phyloP scores from a whole-genome alignment of 2,329 filamentous ascomycete species.

The Paraphaeosphaeria minitans region DNA sequence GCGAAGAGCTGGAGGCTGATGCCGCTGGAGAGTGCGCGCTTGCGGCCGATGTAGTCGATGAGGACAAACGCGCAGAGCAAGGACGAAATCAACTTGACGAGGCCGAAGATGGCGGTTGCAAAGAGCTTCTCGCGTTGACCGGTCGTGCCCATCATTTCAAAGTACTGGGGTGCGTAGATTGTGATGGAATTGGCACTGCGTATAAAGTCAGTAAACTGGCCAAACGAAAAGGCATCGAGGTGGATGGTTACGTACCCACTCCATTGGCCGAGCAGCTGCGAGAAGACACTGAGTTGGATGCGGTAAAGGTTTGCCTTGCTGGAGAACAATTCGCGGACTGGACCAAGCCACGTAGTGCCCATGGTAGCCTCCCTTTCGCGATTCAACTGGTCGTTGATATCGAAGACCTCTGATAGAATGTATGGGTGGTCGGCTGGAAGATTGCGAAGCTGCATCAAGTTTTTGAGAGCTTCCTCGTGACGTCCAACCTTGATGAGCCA shows the following conservation, averaged over 20 bases:
- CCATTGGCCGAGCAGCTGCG: constrained; percentile 75
- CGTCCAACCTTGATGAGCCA: constrained; percentile 70
- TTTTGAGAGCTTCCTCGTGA: constrained; percentile 61
- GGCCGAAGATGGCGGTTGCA: constrained; percentile 75
- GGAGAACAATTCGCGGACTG: constrained; percentile 71
- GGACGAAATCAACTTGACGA: constrained; percentile 72
- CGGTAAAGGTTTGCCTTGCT: constrained; percentile 74
- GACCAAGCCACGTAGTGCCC: constrained; percentile 67
- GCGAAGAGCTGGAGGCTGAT: constrained; percentile 55
- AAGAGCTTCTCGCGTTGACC: constrained; percentile 72
- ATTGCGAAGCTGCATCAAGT: constrained; percentile 63
- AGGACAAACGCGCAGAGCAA: constrained; percentile 76
- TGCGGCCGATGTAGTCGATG: constrained; percentile 78
- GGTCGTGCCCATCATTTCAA: constrained; percentile 71
- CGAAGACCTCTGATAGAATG: constrained; percentile 64
- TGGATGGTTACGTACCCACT: too few relatives aligned
- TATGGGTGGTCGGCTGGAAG: constrained; percentile 66
- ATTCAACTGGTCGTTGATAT: constrained; percentile 69
- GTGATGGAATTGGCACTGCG: constrained; percentile 71
- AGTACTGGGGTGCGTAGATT: constrained; percentile 75
- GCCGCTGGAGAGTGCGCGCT: constrained; percentile 58
- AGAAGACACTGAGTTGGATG: constrained; percentile 69
- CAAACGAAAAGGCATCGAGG: too few relatives aligned
- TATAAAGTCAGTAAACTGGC: too few relatives aligned
- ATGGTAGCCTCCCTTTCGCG: constrained; percentile 74